Evolutionary conservation across 1,139 yeast species (phyloP).

Genomic region (Suhomyces kunorum): DNA sequence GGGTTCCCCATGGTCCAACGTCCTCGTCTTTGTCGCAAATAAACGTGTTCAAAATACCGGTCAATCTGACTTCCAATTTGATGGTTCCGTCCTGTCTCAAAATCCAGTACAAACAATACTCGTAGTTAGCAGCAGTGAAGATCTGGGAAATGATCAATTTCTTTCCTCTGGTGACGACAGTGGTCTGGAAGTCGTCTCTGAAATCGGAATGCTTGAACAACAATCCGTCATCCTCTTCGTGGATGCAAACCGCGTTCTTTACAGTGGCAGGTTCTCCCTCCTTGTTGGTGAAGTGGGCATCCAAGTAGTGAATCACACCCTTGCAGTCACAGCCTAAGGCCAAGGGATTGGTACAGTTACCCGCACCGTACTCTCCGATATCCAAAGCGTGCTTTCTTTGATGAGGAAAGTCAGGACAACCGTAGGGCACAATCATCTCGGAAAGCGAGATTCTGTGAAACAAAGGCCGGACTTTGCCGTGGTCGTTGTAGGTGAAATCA

Average conservation of each 20-base stretch:
- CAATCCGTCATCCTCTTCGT: constrained; percentile 81
- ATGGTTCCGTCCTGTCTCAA: constrained; percentile 84
- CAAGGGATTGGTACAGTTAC: constrained; percentile 78
- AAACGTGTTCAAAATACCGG: constrained; percentile 78
- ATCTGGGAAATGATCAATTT: constrained; percentile 74
- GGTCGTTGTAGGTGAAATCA: constrained; percentile 72
- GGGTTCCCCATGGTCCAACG: constrained; percentile 75
- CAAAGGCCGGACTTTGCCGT: constrained; percentile 66
- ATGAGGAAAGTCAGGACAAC: constrained; percentile 76
- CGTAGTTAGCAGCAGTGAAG: constrained; percentile 84
- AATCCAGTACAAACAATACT: constrained; percentile 80
- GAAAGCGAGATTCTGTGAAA: constrained; percentile 77
- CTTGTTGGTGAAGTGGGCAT: constrained; percentile 69
- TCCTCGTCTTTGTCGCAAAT: constrained; percentile 63
- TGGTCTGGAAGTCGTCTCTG: constrained; percentile 76
- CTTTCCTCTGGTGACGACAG: constrained; percentile 73
- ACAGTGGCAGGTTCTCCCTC: constrained; percentile 69
- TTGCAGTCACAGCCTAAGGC: constrained; percentile 82
- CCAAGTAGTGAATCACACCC: constrained; percentile 79
- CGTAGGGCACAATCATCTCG: constrained; percentile 87
- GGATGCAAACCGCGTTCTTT: constrained; percentile 78
- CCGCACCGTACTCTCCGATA: constrained; percentile 87
- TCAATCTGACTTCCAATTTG: constrained; percentile 73
- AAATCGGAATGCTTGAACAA: constrained; percentile 81
- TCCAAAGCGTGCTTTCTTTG: constrained; percentile 85